Evolutionary conservation across 768 basidiomycete genomes (phyloP).

Genomic region (Boletus tomentosulus): DNA sequence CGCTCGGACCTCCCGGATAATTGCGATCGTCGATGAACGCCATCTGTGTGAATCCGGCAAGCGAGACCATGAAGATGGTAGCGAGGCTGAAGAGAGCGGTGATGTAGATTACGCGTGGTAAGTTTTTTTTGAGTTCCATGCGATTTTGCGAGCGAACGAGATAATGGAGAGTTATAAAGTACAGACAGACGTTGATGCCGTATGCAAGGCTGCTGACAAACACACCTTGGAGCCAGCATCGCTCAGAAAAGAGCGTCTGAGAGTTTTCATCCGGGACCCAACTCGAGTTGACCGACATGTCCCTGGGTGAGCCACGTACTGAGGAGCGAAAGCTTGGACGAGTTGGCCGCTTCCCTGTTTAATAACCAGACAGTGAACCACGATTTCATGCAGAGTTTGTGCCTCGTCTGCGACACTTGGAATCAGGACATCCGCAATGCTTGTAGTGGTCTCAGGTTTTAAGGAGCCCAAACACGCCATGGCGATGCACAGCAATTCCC

Average conservation of each 20-base stretch:
- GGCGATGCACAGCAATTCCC: not conserved
- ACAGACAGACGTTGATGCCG: conserved; percentile 4
- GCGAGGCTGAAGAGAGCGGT: conserved; percentile 3
- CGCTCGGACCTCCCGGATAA: conserved; percentile 30
- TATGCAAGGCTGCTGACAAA: conserved; percentile 9
- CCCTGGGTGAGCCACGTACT: not conserved
- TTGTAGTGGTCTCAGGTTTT: not conserved
- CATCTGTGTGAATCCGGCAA: conserved; percentile 23
- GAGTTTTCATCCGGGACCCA: conserved; percentile 13
- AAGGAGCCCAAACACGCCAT: not conserved
- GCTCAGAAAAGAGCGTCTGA: conserved; percentile 15
- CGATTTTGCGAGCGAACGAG: conserved; percentile 3
- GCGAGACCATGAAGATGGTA: conserved; percentile 15
- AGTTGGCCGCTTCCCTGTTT: not conserved
- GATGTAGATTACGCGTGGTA: conserved; percentile 7
- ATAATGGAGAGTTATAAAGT: conserved; percentile 8
- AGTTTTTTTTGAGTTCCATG: conserved; percentile 1
- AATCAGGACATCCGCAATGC: not conserved
- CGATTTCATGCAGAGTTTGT: not conserved
- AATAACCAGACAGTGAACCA: not conserved
- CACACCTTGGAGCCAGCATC: conserved; percentile 15
- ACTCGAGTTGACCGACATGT: conserved; percentile 15
- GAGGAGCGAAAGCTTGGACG: not conserved
- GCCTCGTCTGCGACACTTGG: not conserved
- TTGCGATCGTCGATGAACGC: conserved; percentile 31